Percentiles rank a stretch among this genome's conserved stretches.
Evolutionary conservation across 2,329 filamentous ascomycete genomes (phyloP).

Genomic region (Fusarium proliferatum): DNA sequence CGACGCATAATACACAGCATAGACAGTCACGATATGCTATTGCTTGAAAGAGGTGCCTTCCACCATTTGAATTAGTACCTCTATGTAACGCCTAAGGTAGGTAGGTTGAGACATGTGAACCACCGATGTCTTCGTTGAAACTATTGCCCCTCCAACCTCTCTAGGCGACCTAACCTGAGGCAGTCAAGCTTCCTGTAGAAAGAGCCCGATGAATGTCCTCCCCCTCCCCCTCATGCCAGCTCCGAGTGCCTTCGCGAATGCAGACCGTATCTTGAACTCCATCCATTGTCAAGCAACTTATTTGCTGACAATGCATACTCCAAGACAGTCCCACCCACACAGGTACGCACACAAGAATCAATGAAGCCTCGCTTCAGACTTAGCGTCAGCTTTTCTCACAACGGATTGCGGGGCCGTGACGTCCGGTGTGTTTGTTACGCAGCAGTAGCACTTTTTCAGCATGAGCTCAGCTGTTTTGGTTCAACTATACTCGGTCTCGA

Average conservation of each 20-base stretch:
- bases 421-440: slow-evolving; percentile 11
- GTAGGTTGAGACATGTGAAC: background rate
- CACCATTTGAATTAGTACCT: background rate
- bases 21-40: background rate
- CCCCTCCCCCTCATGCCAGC: slow-evolving; percentile 9
- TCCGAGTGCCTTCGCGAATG: background rate
- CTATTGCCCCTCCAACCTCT: slow-evolving; percentile 14
- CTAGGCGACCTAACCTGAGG: background rate
- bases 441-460: slow-evolving; percentile 1
- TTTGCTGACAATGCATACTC: slow-evolving; percentile 2
- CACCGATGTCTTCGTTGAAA: background rate
- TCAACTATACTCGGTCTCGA: background rate
- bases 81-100: background rate
- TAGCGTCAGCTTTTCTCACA: slow-evolving; percentile 20
- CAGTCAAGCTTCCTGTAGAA: background rate
- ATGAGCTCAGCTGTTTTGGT: background rate
- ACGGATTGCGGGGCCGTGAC: slow-evolving; percentile 36
- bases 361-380: slow-evolving; percentile 22
- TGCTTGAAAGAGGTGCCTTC: slow-evolving; percentile 4
- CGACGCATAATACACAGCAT: background rate
- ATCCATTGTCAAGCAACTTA: slow-evolving; percentile 24
- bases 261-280: slow-evolving; percentile 22
- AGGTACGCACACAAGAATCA: slow-evolving; percentile 12
- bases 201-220: background rate
- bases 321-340: slow-evolving; percentile 1